Conservation (phyloP, 2,329 filamentous ascomycete species). For the Hawksworthiomyces lignivorus region DNA sequence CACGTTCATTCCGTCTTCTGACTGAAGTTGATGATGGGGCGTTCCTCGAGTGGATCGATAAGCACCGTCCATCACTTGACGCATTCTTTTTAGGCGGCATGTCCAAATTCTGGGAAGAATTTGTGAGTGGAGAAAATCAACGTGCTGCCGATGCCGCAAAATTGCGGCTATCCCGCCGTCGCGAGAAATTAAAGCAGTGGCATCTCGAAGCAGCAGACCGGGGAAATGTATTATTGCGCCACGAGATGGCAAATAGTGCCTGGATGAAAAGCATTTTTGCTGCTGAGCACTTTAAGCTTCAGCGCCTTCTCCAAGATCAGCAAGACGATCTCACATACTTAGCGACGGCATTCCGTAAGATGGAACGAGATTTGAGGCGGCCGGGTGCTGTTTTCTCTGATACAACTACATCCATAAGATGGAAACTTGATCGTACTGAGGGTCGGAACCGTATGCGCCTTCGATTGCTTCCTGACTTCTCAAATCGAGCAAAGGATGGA, state of each 20-base stretch:
- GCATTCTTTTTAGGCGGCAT: slow-evolving; percentile 73
- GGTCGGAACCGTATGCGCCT: slow-evolving; percentile 92
- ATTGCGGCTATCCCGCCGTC: slow-evolving; percentile 62
- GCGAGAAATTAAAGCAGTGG: slow-evolving; percentile 78
- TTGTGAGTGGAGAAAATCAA: slow-evolving; percentile 73
- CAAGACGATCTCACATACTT: slow-evolving; percentile 82
- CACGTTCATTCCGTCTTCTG: slow-evolving; percentile 71
- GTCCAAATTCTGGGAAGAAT: slow-evolving; percentile 80
- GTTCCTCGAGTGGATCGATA: slow-evolving; percentile 82
- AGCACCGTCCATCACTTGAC: slow-evolving; percentile 71
- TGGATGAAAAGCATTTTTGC: slow-evolving; percentile 96
- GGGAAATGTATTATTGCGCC: slow-evolving; percentile 68
- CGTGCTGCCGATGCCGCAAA: slow-evolving; percentile 70
- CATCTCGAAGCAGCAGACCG: slow-evolving; percentile 57
- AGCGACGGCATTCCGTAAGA: slow-evolving; percentile 64
- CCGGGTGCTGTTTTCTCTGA: slow-evolving; percentile 76
- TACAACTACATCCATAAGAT: slow-evolving; percentile 47
- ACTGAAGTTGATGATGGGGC: slow-evolving; percentile 83
- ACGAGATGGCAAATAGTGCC: slow-evolving; percentile 77
- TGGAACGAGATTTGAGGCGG: slow-evolving; percentile 69
- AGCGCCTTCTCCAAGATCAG: slow-evolving; percentile 82
- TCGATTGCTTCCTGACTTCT: slow-evolving; percentile 72
- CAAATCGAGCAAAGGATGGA: slow-evolving; percentile 52
- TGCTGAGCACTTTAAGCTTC: slow-evolving; percentile 86
- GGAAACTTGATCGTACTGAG: slow-evolving; percentile 93